A percentile compares a stretch with the other conserved stretches of the same genome.
Evolutionary conservation across 768 basidiomycete genomes (phyloP).

Genomic region (Polyporus arcularius): DNA sequence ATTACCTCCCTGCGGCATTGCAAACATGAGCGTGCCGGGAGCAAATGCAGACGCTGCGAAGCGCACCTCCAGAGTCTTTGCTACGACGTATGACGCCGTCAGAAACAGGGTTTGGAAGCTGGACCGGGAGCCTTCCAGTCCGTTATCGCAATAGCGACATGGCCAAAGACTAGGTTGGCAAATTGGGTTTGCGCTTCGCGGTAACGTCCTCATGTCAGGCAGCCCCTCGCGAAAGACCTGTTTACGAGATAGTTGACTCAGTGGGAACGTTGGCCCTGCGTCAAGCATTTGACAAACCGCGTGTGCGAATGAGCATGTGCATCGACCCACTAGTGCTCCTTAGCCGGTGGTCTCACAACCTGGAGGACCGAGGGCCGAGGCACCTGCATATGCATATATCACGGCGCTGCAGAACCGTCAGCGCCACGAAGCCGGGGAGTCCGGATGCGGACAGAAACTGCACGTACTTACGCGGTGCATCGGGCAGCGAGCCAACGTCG

Average conservation of each 20-base stretch:
- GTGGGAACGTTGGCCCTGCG: background rate
- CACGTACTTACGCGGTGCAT: background rate
- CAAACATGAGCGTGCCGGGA: too few relatives aligned
- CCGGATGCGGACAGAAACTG: background rate
- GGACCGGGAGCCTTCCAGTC: too few relatives aligned
- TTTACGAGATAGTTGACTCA: slow-evolving; percentile 19
- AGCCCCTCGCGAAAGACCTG: background rate
- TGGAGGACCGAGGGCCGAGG: background rate
- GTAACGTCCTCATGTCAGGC: too few relatives aligned
- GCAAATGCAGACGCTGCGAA: too few relatives aligned
- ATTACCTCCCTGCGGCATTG: too few relatives aligned
- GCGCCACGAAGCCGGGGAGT: slow-evolving; percentile 13
- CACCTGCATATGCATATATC: slow-evolving; percentile 8
- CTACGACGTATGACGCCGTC: too few relatives aligned
- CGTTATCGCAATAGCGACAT: too few relatives aligned
- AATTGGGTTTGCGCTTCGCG: too few relatives aligned
- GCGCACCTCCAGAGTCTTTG: too few relatives aligned
- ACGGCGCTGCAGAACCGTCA: background rate
- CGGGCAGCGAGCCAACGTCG: background rate
- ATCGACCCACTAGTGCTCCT: too few relatives aligned
- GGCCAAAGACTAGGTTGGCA: too few relatives aligned
- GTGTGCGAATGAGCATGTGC: background rate
- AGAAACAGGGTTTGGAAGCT: too few relatives aligned
- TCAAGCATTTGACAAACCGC: background rate
- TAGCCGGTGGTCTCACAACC: background rate